Percentiles rank a stretch among this genome's conserved stretches.
These are phyloP conservation scores for Klebsormidium nitens DNA, from an alignment of 139 green algal species.

Conservation along the genomic window DNA sequence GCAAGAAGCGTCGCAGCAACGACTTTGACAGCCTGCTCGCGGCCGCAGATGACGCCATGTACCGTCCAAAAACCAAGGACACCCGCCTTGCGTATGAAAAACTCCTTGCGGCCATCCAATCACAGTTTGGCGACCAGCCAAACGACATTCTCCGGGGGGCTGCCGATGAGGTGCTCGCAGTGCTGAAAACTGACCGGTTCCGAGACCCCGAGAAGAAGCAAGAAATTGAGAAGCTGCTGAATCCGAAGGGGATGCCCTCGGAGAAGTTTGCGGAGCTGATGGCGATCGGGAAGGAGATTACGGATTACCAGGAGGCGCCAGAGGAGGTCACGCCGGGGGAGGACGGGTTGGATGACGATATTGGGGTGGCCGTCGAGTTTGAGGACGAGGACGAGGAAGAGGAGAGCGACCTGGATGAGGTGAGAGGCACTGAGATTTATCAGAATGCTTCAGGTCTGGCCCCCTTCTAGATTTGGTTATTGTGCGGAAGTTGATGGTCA, in stretches of 20 bases:
- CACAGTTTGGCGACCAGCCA: slow-evolving; percentile 89
- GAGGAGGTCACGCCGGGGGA: slow-evolving; percentile 2
- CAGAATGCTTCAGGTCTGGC: too few species aligned
- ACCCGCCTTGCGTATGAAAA: slow-evolving; percentile 90
- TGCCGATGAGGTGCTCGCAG: slow-evolving; percentile 90
- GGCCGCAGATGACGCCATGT: slow-evolving; percentile 64
- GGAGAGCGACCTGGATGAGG: slow-evolving; percentile 46
- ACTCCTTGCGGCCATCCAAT: slow-evolving; percentile 74
- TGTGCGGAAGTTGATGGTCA: too few species aligned
- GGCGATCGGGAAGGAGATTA: slow-evolving; percentile 84
- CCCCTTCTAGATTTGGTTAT: too few species aligned
- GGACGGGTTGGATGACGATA: slow-evolving; percentile 78
- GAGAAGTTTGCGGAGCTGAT: slow-evolving; percentile 85
- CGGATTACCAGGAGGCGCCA: slow-evolving; percentile 57
- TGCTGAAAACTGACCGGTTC: slow-evolving; percentile 78
- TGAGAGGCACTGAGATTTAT: too few species aligned
- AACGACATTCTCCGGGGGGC: slow-evolving; percentile 86
- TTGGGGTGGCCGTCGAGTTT: slow-evolving; percentile 91
- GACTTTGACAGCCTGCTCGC: slow-evolving; percentile 72
- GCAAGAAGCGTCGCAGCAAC: too few species aligned
- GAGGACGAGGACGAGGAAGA: slow-evolving; percentile 76
- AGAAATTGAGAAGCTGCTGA: slow-evolving; percentile 68
- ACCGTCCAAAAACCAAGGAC: slow-evolving; percentile 72
- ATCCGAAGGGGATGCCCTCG: slow-evolving; percentile 47
- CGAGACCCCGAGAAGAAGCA: slow-evolving; percentile 69